Evolutionary conservation across 2,329 filamentous ascomycete genomes (phyloP).

Genomic region (Aspergillus oerlinghausenensis): DNA sequence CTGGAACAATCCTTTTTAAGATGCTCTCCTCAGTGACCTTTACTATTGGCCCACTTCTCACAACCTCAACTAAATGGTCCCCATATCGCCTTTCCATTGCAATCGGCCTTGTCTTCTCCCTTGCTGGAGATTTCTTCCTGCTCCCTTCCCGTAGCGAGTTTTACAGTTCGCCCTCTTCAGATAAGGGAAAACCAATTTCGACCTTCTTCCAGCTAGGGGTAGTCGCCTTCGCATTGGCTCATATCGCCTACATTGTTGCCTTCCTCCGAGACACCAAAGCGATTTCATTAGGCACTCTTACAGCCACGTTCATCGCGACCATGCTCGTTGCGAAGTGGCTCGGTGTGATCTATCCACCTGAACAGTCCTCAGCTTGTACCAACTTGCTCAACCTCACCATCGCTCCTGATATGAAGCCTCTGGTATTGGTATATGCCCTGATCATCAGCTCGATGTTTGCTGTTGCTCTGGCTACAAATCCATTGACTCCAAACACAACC

Average conservation of each 20-base stretch:
- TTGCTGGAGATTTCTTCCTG: constrained; percentile 23
- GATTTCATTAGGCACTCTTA: constrained; percentile 12
- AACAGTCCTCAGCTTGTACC: constrained; percentile 3
- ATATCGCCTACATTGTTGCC: constrained; percentile 26
- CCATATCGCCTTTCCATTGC: constrained; percentile 18
- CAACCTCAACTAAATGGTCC: constrained; percentile 14
- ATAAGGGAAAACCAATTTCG: constrained; percentile 9
- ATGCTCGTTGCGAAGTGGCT: constrained; percentile 19
- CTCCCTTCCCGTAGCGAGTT: constrained; percentile 23
- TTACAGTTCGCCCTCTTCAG: constrained; percentile 4
- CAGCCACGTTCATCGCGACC: constrained; percentile 14
- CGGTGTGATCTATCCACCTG: constrained; percentile 22
- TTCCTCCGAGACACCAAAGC: constrained; percentile 17
- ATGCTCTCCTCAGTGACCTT: constrained; percentile 27
- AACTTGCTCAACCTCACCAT: constrained; percentile 23
- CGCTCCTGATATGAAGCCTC: constrained; percentile 19
- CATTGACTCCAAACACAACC: not conserved
- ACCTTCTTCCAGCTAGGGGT: constrained; percentile 26
- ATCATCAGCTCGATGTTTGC: constrained; percentile 27
- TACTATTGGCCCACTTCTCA: constrained; percentile 18
- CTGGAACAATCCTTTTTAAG: constrained; percentile 25
- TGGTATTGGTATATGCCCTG: constrained; percentile 21
- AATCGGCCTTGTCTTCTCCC: constrained; percentile 21
- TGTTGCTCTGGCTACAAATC: constrained; percentile 17
- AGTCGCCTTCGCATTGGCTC: constrained; percentile 25